Evolutionary conservation across 2,329 filamentous ascomycete genomes (phyloP).

Genomic region (Penicillium italicum): DNA sequence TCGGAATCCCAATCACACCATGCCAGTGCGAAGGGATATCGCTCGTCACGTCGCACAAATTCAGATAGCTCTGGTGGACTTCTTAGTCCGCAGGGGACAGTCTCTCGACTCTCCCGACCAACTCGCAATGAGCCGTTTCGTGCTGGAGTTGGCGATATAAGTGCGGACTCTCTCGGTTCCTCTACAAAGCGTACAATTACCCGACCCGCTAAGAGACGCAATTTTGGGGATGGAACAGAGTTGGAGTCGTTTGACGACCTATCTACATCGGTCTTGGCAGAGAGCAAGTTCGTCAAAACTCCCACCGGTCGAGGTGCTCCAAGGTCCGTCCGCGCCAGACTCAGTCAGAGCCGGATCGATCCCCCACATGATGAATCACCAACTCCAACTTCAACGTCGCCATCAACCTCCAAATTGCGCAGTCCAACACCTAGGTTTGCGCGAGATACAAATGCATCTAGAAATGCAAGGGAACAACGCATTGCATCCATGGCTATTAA

Average conservation of each 20-base stretch:
- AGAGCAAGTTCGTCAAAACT: conserved; percentile 78
- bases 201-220: conserved; percentile 64
- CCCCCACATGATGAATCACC: conserved; percentile 40
- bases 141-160: conserved; percentile 44
- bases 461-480: conserved; percentile 61
- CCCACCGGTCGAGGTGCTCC: conserved; percentile 67
- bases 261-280: conserved; percentile 76
- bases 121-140: conserved; percentile 50
- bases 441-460: conserved; percentile 63
- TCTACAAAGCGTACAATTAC: conserved; percentile 67
- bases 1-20: conserved; percentile 75
- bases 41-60: conserved; percentile 74
- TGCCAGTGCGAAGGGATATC: conserved; percentile 65
- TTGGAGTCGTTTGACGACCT: conserved; percentile 92
- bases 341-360: conserved; percentile 44
- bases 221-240: conserved; percentile 90
- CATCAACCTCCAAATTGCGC: conserved; percentile 48
- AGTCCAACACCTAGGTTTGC: conserved; percentile 60
- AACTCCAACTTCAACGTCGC: conserved; percentile 55
- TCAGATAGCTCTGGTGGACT: conserved; percentile 65
- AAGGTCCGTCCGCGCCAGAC: conserved; percentile 55
- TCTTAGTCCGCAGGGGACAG: conserved; percentile 38
- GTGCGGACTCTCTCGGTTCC: conserved; percentile 51
- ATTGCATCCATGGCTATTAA: conserved; percentile 45
- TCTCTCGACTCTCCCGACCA: conserved; percentile 40